These are phyloP conservation scores for Talaromyces funiculosus DNA, from an alignment of 2,329 filamentous ascomycete genomes.

Conservation along the genomic window DNA sequence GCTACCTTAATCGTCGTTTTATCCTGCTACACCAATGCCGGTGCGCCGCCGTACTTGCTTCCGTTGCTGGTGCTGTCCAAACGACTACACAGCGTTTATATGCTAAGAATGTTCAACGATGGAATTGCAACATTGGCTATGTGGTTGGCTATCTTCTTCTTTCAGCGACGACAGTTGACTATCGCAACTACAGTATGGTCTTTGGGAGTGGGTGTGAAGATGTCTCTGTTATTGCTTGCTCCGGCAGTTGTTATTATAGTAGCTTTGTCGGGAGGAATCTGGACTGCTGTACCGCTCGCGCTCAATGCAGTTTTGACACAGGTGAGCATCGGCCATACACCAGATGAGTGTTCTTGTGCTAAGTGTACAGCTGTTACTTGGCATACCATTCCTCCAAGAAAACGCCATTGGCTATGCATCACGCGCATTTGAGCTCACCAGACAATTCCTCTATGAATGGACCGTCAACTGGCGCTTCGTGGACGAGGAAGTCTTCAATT, in stretches of 20 bases:
- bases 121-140: slow-evolving; percentile 80
- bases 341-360: background rate
- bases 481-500: slow-evolving; percentile 75
- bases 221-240: slow-evolving; percentile 77
- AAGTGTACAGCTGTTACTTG: slow-evolving; percentile 42
- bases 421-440: slow-evolving; percentile 82
- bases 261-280: slow-evolving; percentile 65
- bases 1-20: slow-evolving; percentile 69
- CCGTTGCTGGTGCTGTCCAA: slow-evolving; percentile 84
- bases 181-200: slow-evolving; percentile 68
- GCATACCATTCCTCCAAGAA: slow-evolving; percentile 60
- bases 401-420: slow-evolving; percentile 68
- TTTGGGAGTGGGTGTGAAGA: slow-evolving; percentile 84
- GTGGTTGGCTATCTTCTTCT: slow-evolving; percentile 72
- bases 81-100: slow-evolving; percentile 84
- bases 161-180: slow-evolving; percentile 70
- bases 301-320: slow-evolving; percentile 73
- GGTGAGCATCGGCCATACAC: slow-evolving; percentile 40
- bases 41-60: slow-evolving; percentile 73
- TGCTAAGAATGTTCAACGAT: slow-evolving; percentile 93
- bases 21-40: slow-evolving; percentile 59
- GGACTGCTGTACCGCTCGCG: slow-evolving; percentile 60
- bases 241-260: slow-evolving; percentile 75
- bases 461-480: slow-evolving; percentile 98
- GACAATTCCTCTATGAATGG: slow-evolving; percentile 94